Base-by-base conservation (phyloP, 2,329 filamentous ascomycete genomes). In the Parastagonospora avenae region DNA sequence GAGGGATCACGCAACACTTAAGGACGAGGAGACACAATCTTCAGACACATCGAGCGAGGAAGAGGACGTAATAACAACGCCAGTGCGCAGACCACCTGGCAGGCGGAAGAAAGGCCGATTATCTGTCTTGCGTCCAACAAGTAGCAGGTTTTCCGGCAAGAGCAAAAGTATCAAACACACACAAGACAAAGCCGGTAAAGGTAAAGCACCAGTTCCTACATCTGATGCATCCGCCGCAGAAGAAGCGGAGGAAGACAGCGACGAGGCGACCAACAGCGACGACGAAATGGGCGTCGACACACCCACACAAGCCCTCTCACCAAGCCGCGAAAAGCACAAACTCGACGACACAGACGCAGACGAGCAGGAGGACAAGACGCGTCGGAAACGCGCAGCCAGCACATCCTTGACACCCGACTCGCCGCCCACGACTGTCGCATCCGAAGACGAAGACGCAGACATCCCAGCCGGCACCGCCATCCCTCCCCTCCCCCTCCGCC, bases 101-200 rank as follows among this genome's bases (percentile, higher is more conserved):
- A 51, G 57, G 53, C 54, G 52, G 50, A 60, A 60, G 44, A 68
- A 65, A 50, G 71, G 71, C 1, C 61, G 61, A 9, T 52, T 71
- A 3, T 76, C 74, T 6, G 60, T 71, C 3, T 54, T 75, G 1
- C 61, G 73, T 33, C 74, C 74, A 0, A 74, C 55, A 42, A 71
- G 63, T 32, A 56, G 62, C 38, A 74, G 70, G 39, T 69, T 57
- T 36, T 71, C 70, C 1, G 72, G 71, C 29, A 75, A 75, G 54
- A 66, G 66, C 30, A 67, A 70, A 37, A 50, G 59, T 6, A 47
- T 59, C 12, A 42, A 42, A 16, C 46, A 51, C 33, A 47, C 31
- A 12, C 31, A 42, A 27, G 29, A 56, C 30, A 66, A 57, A 42
- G 55, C 30, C 51, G 71, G 55, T 54, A 72, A 47, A 37, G 64